Evolutionary conservation across 2,329 filamentous ascomycete species (phyloP).

Genomic region (Cladosporium cucumerinum): DNA sequence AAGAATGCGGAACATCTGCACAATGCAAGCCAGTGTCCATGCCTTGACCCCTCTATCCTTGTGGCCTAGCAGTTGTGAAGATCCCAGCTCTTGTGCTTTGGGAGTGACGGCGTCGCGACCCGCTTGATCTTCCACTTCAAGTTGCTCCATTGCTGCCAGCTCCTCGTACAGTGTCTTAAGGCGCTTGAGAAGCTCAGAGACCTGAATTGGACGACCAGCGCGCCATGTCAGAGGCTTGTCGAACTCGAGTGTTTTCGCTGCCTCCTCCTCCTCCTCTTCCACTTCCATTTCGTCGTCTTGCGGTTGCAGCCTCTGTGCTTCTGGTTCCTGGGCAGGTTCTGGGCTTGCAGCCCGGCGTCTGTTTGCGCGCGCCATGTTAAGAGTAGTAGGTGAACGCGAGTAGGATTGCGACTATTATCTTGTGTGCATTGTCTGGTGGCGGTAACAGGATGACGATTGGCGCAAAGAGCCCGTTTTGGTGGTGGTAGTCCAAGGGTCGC

Average conservation of each 20-base stretch:
- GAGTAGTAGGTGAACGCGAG: not conserved
- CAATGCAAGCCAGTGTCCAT: conserved; percentile 81
- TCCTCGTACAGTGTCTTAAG: conserved; percentile 79
- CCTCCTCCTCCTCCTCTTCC: conserved; percentile 20
- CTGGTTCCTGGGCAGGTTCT: conserved; percentile 18
- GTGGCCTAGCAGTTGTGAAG: conserved; percentile 77
- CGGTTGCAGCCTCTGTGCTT: conserved; percentile 22
- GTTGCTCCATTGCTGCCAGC: conserved; percentile 77
- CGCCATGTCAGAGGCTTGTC: conserved; percentile 86
- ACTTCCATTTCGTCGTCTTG: conserved; percentile 25
- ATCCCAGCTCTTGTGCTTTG: conserved; percentile 80
- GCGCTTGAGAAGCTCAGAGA: conserved; percentile 75
- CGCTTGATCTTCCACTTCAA: conserved; percentile 58
- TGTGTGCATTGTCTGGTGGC: not conserved
- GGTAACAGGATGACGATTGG: not conserved
- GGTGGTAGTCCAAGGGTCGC: not conserved
- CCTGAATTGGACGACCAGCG: conserved; percentile 82
- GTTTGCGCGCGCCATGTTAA: conserved; percentile 20
- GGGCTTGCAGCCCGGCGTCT: conserved; percentile 22
- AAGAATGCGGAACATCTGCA: conserved; percentile 88
- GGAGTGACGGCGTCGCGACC: conserved; percentile 78
- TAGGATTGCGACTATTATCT: not conserved
- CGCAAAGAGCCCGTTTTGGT: conserved; percentile 7
- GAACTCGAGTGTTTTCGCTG: conserved; percentile 60
- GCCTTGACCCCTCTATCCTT: conserved; percentile 93